phyloP scores from a whole-genome alignment of 2,329 filamentous ascomycete species.

The Trichophyton benhamiae region DNA sequence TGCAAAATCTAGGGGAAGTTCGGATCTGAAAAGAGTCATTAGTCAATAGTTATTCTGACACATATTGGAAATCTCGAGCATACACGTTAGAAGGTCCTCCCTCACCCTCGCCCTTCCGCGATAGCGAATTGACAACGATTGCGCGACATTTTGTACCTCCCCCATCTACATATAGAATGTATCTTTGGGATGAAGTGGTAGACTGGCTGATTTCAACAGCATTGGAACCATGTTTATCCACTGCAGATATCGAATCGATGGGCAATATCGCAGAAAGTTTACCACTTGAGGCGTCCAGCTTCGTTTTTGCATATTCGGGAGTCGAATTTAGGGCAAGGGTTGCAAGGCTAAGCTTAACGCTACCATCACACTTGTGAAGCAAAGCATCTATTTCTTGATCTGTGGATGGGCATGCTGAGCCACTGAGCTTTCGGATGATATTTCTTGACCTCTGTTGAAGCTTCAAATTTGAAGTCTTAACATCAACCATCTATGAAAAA shows the following conservation, averaged over 20 bases:
- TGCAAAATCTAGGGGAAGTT: constrained; percentile 18
- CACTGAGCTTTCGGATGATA: constrained; percentile 22
- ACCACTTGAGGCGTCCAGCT: constrained; percentile 17
- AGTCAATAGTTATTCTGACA: not conserved
- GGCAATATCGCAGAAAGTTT: constrained; percentile 12
- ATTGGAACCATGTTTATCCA: not conserved
- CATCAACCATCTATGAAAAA: constrained; percentile 25
- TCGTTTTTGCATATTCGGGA: constrained; percentile 17
- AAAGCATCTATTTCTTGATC: constrained; percentile 21
- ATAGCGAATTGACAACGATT: constrained; percentile 20
- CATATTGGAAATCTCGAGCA: constrained; percentile 9
- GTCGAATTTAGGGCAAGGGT: constrained; percentile 18
- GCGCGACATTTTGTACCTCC: constrained; percentile 35
- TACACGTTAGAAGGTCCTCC: constrained; percentile 33
- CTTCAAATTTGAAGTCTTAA: constrained; percentile 30
- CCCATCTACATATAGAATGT: constrained; percentile 32
- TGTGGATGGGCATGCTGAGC: constrained; percentile 11
- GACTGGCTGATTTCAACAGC: not conserved
- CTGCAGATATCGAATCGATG: not conserved
- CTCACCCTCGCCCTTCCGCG: constrained; percentile 20
- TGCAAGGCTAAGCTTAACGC: constrained; percentile 26
- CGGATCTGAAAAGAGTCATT: constrained; percentile 10
- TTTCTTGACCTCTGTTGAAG: constrained; percentile 26
- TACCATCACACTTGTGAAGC: constrained; percentile 19
- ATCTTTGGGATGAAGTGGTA: constrained; percentile 5